Percentiles rank a stretch among this genome's conserved stretches.
Conservation (phyloP, 2,329 filamentous ascomycete species). For the Sporothrix variecibatus region DNA sequence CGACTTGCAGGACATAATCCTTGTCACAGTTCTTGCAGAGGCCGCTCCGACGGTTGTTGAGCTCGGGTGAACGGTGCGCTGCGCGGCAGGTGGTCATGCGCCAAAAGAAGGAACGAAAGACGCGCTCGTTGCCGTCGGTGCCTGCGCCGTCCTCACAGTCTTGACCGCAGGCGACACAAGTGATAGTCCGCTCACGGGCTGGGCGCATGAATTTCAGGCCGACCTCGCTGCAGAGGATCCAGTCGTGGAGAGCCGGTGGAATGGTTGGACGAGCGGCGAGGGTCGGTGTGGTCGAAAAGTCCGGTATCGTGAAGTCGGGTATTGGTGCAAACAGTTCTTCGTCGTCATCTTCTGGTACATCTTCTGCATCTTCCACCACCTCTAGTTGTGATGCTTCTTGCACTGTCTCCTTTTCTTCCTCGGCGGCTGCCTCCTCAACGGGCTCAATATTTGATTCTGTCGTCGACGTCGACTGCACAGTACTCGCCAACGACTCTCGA, state of each 20-base stretch:
- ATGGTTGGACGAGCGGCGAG: neutral
- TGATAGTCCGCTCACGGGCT: neutral
- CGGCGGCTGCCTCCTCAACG: neutral
- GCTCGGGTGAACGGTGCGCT: neutral
- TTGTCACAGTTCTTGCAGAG: slow-evolving; percentile 16
- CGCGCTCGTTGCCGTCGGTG: neutral
- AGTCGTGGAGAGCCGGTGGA: neutral
- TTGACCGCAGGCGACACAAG: slow-evolving; percentile 1
- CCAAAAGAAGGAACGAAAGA: slow-evolving; percentile 18
- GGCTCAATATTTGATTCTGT: neutral
- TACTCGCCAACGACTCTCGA: neutral
- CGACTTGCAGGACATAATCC: slow-evolving; percentile 11
- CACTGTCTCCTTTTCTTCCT: neutral
- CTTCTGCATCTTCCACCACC: neutral
- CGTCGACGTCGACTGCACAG: neutral
- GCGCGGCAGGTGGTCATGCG: neutral
- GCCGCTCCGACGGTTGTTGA: neutral
- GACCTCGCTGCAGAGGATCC: slow-evolving; percentile 14
- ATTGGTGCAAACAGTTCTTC: neutral
- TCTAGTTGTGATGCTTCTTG: neutral
- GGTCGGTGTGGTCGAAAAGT: neutral
- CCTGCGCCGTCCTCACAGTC: neutral
- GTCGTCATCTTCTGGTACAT: neutral
- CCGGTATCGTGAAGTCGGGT: neutral
- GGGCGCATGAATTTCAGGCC: slow-evolving; percentile 19